Conservation (phyloP, 1,139 yeast genomes). For the Magnusiomyces magnusii region DNA sequence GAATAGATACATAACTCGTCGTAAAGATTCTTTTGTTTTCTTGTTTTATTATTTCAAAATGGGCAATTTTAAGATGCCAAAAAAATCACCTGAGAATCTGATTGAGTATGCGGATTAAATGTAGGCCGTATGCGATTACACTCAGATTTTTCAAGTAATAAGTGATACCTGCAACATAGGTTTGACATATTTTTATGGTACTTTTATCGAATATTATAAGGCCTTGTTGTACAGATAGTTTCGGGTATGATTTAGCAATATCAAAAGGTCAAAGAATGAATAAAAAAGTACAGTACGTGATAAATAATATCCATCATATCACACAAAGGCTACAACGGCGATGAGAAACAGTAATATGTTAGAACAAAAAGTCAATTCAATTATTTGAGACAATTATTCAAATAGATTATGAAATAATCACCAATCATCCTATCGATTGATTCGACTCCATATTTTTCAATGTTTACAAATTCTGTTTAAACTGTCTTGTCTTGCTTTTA, state of each 20-base stretch:
- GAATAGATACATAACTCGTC: neutral
- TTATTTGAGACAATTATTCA: too few species aligned
- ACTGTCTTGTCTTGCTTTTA: too few species aligned
- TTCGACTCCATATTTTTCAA: too few species aligned
- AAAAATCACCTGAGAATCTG: neutral
- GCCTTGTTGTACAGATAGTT: neutral
- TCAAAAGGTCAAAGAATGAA: neutral
- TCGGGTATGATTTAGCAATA: neutral
- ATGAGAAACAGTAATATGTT: too few species aligned
- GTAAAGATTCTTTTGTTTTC: too few species aligned
- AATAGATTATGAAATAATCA: too few species aligned
- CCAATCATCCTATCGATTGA: too few species aligned
- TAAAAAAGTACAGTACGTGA: neutral
- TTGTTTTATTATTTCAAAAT: neutral
- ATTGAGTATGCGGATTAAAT: neutral
- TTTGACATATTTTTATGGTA: neutral
- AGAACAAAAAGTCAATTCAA: too few species aligned
- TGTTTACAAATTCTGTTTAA: too few species aligned
- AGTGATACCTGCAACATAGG: neutral
- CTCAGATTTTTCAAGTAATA: neutral
- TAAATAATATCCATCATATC: neutral
- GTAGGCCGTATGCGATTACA: neutral
- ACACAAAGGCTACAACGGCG: too few species aligned
- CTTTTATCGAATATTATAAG: neutral
- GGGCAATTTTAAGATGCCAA: too few species aligned